These are phyloP conservation scores for Sphagnurus paluster DNA, from an alignment of 1,284 basidiomycete species.

Conservation along the genomic window DNA sequence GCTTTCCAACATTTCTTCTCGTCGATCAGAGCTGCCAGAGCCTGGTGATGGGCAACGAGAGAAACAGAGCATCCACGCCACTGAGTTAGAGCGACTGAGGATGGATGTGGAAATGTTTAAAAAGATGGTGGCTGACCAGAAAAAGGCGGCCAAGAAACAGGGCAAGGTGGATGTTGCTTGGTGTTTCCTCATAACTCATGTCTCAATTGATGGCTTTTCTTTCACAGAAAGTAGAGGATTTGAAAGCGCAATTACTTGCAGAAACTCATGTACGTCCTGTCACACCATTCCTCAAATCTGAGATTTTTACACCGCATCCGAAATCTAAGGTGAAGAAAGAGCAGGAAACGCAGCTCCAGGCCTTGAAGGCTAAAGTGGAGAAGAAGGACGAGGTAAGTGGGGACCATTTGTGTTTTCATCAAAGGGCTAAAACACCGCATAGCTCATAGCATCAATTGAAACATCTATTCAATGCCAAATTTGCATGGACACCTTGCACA, in stretches of 20 bases:
- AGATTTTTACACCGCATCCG: not conserved
- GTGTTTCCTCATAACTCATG: not conserved
- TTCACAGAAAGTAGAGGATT: conserved; percentile 48
- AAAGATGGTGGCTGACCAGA: conserved; percentile 45
- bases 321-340: conserved; percentile 48
- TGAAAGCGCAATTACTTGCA: conserved; percentile 38
- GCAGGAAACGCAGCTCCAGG: conserved; percentile 45
- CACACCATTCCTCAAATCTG: not conserved
- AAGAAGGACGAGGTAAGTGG: conserved; percentile 56
- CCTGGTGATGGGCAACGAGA: conserved; percentile 7
- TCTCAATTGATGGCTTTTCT: no score
- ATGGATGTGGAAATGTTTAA: conserved; percentile 48
- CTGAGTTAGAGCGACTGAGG: conserved; percentile 48
- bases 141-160: conserved; percentile 56
- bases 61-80: conserved; percentile 14
- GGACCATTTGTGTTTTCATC: not conserved
- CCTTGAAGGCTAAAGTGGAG: conserved; percentile 45
- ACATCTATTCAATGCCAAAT: conserved; percentile 67
- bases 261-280: conserved; percentile 14
- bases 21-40: conserved; percentile 5
- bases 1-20: conserved; percentile 10
- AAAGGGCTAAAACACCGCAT: conserved; percentile 2
- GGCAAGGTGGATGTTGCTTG: conserved; percentile 47
- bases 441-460: conserved; percentile 60
- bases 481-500: conserved; percentile 65